A percentile compares a stretch with the other conserved stretches of the same genome.
Evolutionary conservation across 768 basidiomycete genomes (phyloP).

Genomic region (Ephemerocybe angulata): DNA sequence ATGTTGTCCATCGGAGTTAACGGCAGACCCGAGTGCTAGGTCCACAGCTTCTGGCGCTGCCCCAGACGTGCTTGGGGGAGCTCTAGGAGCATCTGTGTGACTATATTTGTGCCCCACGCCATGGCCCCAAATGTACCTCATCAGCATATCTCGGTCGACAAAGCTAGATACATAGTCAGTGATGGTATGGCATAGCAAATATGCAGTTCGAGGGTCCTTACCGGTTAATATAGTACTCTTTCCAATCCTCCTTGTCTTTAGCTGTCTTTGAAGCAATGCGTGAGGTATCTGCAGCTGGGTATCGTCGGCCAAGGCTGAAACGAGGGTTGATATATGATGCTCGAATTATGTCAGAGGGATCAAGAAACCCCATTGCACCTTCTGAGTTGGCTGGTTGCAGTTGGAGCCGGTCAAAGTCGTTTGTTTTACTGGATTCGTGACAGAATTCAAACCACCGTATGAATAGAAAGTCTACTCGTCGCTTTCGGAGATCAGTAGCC

Average conservation of each 20-base stretch:
- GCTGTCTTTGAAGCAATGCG: slow-evolving; percentile 5
- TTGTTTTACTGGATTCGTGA: slow-evolving; percentile 18
- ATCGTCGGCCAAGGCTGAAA: slow-evolving; percentile 20
- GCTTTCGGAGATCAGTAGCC: background rate
- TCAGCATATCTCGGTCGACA: background rate
- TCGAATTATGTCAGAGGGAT: slow-evolving; percentile 29
- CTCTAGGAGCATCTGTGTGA: background rate
- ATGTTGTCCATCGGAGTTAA: background rate
- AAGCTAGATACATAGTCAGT: background rate
- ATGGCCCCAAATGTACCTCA: background rate
- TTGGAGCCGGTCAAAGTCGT: slow-evolving; percentile 32
- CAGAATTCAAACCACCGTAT: background rate
- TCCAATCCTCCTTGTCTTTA: slow-evolving; percentile 15
- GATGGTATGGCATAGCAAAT: background rate
- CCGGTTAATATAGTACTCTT: slow-evolving; percentile 34
- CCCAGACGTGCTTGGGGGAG: background rate
- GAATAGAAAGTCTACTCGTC: slow-evolving; percentile 1
- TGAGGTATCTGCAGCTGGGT: slow-evolving; percentile 3
- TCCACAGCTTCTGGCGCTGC: background rate
- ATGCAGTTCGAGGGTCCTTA: slow-evolving; percentile 14
- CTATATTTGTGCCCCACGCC: background rate
- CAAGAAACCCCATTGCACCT: slow-evolving; percentile 31
- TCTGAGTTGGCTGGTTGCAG: slow-evolving; percentile 27
- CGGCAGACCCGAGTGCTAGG: background rate
- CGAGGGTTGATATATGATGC: slow-evolving; percentile 32